Base-by-base conservation (phyloP, 1,139 yeast species). In the Groenewaldozyma auringiensis region DNA sequence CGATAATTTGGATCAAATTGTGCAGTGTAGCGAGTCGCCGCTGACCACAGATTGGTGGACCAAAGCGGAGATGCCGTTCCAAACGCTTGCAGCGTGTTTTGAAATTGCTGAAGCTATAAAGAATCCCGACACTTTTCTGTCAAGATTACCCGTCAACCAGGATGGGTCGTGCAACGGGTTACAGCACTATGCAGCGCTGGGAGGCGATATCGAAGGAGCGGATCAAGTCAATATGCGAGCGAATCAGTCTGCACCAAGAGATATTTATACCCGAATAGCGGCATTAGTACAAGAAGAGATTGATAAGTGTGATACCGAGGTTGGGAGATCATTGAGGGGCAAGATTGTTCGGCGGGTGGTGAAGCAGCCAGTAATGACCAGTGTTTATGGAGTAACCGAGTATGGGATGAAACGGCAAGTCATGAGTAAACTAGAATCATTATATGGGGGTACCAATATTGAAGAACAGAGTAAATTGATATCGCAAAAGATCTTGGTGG, bases 151-250 rank as follows among this genome's bases (percentile, higher is more conserved):
- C 2, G 76, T 81, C 17, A 83, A 79, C 57, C 86, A 81, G 59
- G 87, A 81, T 67, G 98, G 98, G 55, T 86, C 97, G 0, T 92
- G 98, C 68, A 92, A 92, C 62, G 98, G 98, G 4, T 72, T 92
- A 49, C 98, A 92, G 65, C 98, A 92, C 67, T 92, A 92, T 67
- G 97, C 98, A 14, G 98, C 98, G 0, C 73, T 92, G 37, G 98
- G 97, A 57, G 96, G 97, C 65, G 97, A 92, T 67, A 58, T 79
- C 22, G 96, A 85, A 63, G 98, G 98, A 63, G 98, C 97, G 0
- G 74, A 73, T 42, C 96, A 89, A 66, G 98, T 92, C 34, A 92
- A 92, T 60, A 69, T 92, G 61, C 71, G 80, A 37, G 95, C 95
- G 2, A 76, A 82, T 31, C 16, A 20, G 21, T 89, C 83, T 16